Evolutionary conservation across 768 basidiomycete genomes (phyloP), one percentile per base, ranked within the genome.

Genomic region (Boletus sp.): DNA sequence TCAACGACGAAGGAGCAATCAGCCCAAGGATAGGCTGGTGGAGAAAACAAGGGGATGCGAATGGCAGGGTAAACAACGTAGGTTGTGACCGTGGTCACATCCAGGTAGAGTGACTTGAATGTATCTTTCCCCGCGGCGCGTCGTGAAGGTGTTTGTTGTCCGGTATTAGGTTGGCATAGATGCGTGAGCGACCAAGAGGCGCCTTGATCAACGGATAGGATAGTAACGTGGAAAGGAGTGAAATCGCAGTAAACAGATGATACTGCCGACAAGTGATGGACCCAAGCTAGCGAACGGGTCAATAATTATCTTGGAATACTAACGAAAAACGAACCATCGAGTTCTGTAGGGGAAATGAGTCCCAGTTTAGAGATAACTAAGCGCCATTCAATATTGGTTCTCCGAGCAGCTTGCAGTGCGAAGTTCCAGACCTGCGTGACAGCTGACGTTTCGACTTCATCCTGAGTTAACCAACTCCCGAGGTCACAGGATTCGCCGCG

Each of bases 361-460:
- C 91, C 91, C 4, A 86, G 70, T 64, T 85, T 89, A 7, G 86
- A 73, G 53, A 94, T 75, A 9, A 87, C 83, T 11, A 93, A 72
- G 48, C 86, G 79, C 92, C 92, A 94, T 65, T 93, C 90, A 21
- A 91, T 74, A 64, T 83, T 82, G 11, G 85, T 85, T 56, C 75
- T 81, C 62, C 76, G 77, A 11, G 84, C 82, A 61, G 88, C 81
- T 34, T 79, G 75, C 50, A 79, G 65, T 0, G 78, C 80, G 68
- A 93, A 90, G 14, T 77, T 77, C 90, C 90, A 92, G 7, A 93
- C 75, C 54, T 82, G 82, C 46, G 69, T 72, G 3, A 85, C 77
- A 4, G 82, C 69, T 55, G 81, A 81, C 14, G 70, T 70, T 55
- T 78, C 74, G 7, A 67, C 63, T 14, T 75, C 73, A 10, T 78